Base-by-base conservation (phyloP, 495 filamentous ascomycete genomes). In the Aeminium ludgeri region DNA sequence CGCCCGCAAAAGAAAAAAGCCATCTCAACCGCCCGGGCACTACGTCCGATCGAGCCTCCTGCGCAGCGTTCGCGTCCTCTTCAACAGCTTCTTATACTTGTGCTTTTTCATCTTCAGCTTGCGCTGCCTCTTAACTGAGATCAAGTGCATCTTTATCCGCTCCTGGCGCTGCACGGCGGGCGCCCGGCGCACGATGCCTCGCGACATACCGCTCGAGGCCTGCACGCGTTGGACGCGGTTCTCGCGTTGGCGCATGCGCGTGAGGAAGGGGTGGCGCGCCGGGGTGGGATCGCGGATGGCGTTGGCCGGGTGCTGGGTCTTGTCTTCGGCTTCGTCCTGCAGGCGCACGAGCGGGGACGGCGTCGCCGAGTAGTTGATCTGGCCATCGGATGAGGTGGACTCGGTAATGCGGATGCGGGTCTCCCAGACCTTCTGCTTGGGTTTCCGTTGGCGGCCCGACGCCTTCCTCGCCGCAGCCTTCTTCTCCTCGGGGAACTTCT, bases 21-120 rank as follows among this genome's bases (percentile, higher is more conserved):
- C 4, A 25, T 8, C 3, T 8, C 23, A 8, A 25, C 23, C 3
- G 23, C 8, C 4, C 23, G 8, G 8, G 23, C 23, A 8, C 33
- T 49, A 52, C 20, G 32, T 65, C 61, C 73, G 61, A 54, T 93
- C 89, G 55, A 92, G 66, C 65, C 82, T 89, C 53, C 86, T 75
- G 58, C 91, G 76, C 67, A 84, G 55, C 55, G 83, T 91, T 55
- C 87, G 73, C 52, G 91, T 99, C 62, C 74, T 70, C 67, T 73
- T 78, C 80, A 92, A 82, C 46, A 99, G 68, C 74, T 96, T 96
- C 87, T 94, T 96, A 60, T 92, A 91, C 74, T 97, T 97, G 67
- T 96, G 86, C 70, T 96, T 97, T 82, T 97, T 97, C 86, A 97
- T 97, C 74, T 87, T 93, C 57, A 86, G 63, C 63, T 82, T 84